Conservation (phyloP, 345 rosid genomes). For the Mercurialis annua region DNA sequence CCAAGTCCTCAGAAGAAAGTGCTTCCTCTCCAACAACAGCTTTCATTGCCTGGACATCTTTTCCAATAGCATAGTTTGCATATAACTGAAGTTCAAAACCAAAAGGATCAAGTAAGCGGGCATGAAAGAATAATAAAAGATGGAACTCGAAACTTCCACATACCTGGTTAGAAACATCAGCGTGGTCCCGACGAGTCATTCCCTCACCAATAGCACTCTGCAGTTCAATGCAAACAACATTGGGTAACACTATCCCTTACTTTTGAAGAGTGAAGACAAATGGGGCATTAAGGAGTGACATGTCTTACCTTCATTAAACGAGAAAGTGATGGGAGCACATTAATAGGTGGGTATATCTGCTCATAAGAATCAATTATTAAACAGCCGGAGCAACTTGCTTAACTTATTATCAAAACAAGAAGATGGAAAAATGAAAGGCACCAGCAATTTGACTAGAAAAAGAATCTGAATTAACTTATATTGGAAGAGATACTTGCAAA, state of each 20-base stretch:
- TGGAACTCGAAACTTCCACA: background rate
- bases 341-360: conserved; percentile 97
- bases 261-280: conserved; percentile 1
- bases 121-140: background rate
- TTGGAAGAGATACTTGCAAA: background rate
- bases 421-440: background rate
- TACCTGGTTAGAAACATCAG: conserved; percentile 96
- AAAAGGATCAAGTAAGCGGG: background rate
- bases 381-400: background rate
- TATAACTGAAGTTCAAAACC: conserved; percentile 51
- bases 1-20: conserved; percentile 96
- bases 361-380: conserved; percentile 10
- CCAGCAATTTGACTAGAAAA: background rate
- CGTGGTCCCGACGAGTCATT: conserved; percentile 89
- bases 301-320: conserved; percentile 89
- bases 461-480: no score
- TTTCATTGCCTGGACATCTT: conserved; percentile 98
- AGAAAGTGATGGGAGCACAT: conserved; percentile 94
- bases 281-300: background rate
- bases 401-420: background rate
- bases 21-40: conserved; percentile 99
- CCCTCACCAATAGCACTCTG: conserved; percentile 99
- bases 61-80: conserved; percentile 95
- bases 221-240: conserved; percentile 2
- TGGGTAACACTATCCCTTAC: background rate